phyloP scores from a whole-genome alignment of 1,139 yeast genomes.

The Arxiozyma bovina region DNA sequence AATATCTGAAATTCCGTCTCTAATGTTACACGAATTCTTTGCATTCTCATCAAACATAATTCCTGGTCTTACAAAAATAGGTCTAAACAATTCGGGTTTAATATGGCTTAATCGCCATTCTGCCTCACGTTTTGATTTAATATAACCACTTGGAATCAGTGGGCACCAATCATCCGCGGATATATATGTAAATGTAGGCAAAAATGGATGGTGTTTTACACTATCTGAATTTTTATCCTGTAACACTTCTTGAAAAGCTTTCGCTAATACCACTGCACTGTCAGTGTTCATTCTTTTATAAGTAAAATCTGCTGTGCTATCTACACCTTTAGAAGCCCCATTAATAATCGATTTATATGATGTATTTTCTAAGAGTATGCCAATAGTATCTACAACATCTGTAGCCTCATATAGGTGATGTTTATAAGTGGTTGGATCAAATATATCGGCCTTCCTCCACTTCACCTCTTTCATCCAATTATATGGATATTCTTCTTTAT shows the following conservation, averaged over 20 bases:
- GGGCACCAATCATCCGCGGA: conserved; percentile 74
- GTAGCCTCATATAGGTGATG: conserved; percentile 41
- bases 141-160: conserved; percentile 58
- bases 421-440: conserved; percentile 51
- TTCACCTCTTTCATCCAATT: conserved; percentile 52
- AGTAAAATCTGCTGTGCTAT: conserved; percentile 35
- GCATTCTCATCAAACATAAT: conserved; percentile 59
- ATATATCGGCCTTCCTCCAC: conserved; percentile 63
- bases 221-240: background rate
- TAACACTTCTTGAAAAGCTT: conserved; percentile 35
- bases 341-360: conserved; percentile 44
- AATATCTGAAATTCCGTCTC: conserved; percentile 31
- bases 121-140: conserved; percentile 68
- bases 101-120: conserved; percentile 44
- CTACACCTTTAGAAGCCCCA: background rate
- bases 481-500: conserved; percentile 32
- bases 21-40: conserved; percentile 17
- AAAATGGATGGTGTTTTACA: conserved; percentile 1
- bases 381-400: conserved; percentile 79
- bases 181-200: conserved; percentile 58
- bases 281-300: conserved; percentile 61
- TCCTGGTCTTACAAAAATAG: conserved; percentile 69
- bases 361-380: conserved; percentile 59
- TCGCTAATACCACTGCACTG: conserved; percentile 60
- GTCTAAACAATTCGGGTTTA: conserved; percentile 37